Evolutionary conservation across 345 rosid species (phyloP).

Genomic region (Eucalyptus lansdowneana): DNA sequence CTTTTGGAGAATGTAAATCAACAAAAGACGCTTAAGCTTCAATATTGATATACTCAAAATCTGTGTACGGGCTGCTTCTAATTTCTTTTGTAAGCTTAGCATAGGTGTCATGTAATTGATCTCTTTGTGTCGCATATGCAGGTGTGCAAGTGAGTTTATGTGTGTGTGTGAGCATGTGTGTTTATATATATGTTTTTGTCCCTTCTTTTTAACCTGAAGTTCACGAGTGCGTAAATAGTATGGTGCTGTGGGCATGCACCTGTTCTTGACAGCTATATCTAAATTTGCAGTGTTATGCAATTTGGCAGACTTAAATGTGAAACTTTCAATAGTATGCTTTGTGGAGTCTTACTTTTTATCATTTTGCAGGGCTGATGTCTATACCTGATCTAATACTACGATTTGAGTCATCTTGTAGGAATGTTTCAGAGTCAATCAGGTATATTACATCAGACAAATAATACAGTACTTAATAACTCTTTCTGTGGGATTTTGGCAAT

Average conservation of each 20-base stretch:
- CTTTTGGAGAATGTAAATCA: not conserved
- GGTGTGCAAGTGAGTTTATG: not conserved
- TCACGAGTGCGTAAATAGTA: not conserved
- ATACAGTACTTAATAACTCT: not conserved
- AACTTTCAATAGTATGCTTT: not conserved
- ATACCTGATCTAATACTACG: slow-evolving; percentile 71
- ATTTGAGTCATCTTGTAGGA: slow-evolving; percentile 76
- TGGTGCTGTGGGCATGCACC: not conserved
- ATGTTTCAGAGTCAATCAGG: slow-evolving; percentile 83
- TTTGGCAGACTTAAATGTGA: not conserved
- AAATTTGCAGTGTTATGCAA: not conserved
- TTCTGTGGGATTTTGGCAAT: not conserved
- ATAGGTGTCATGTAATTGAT: not conserved
- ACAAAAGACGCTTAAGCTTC: not conserved
- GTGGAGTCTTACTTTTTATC: not conserved
- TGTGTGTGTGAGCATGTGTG: not conserved
- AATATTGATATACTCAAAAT: not conserved
- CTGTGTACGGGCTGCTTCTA: not conserved
- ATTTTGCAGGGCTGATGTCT: slow-evolving; percentile 66
- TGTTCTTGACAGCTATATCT: not conserved
- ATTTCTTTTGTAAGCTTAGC: not conserved
- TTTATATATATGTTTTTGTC: not conserved
- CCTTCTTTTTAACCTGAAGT: not conserved
- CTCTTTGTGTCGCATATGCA: not conserved
- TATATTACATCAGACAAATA: not conserved